phyloP scores from a whole-genome alignment of 805 yeast species.

The Candida vaughaniae region DNA sequence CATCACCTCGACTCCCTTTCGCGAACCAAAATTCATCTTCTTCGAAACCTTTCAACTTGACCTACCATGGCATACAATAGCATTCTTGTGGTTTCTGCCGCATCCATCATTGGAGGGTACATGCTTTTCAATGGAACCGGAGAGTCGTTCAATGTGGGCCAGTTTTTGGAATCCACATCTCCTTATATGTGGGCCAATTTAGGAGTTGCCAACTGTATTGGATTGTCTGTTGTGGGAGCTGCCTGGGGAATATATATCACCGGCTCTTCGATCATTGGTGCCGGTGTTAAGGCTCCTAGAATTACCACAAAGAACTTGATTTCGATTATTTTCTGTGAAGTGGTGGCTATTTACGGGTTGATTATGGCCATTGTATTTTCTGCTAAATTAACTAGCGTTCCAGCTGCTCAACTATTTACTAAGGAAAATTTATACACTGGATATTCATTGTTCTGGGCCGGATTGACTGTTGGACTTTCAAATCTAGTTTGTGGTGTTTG shows the following conservation, averaged over 20 bases:
- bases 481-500: constrained; percentile 96
- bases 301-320: constrained; percentile 96
- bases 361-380: constrained; percentile 97
- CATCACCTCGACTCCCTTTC: too few species aligned
- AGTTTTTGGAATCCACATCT: constrained; percentile 77
- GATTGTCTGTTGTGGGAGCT: constrained; percentile 93
- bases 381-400: constrained; percentile 74
- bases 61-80: constrained; percentile 11
- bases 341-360: constrained; percentile 96
- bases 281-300: constrained; percentile 97
- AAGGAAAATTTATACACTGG: constrained; percentile 91
- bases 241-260: constrained; percentile 99
- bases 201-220: constrained; percentile 90
- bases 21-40: neutral
- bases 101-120: constrained; percentile 47
- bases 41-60: constrained; percentile 2
- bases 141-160: constrained; percentile 87
- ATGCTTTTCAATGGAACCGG: constrained; percentile 91
- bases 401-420: constrained; percentile 63
- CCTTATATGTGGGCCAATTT: constrained; percentile 97
- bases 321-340: constrained; percentile 97
- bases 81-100: constrained; percentile 28
- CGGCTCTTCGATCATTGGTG: constrained; percentile 92
- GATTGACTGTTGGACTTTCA: constrained; percentile 89
- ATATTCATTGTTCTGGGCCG: constrained; percentile 96